Base-by-base conservation (phyloP, 2,329 filamentous ascomycete genomes). In the Harringtonia lauricola region DNA sequence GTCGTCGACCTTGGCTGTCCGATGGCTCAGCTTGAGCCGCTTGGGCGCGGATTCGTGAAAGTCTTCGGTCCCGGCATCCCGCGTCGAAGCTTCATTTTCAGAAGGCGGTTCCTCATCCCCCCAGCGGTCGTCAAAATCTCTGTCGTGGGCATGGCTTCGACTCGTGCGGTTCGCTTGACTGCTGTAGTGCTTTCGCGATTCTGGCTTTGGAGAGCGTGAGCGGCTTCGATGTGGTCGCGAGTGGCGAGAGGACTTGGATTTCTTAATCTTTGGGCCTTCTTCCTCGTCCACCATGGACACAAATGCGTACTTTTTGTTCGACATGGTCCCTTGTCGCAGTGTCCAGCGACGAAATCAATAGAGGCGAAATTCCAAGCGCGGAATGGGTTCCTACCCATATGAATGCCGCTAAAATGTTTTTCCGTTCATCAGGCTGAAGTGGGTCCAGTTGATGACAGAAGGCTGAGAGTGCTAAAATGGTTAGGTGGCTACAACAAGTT, bases 121-220 rank as follows among this genome's bases (percentile, higher is more conserved):
- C 86, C 87, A 94, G 43, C 84, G 70, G 55, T 88, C 83, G 39
- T 88, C 83, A 51, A 83, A 81, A 50, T 84, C 76, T 29, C 46
- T 57, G 28, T 63, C 61, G 28, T 55, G 56, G 52, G 48, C 56
- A 15, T 42, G 52, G 54, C 54, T 51, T 61, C 56, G 51, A 60
- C 48, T 50, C 64, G 59, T 57, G 61, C 60, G 57, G 56, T 66
- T 44, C 63, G 64, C 12, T 5, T 50, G 42, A 36, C 52, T 54
- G 40, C 43, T 50, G 45, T 68, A 66, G 22, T 64, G 59, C 47
- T 66, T 71, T 3, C 64, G 58, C 15, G 45, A 36, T 4, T 59
- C 62, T 24, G 56, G 58, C 15, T 45, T 36, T 14, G 41, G 45
- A 2, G 46, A 47, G 4, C 36, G 46, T 4, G 52, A 54, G 5